Conservation (phyloP, 192 early-diverging fungal species). For the Backusella circina region DNA sequence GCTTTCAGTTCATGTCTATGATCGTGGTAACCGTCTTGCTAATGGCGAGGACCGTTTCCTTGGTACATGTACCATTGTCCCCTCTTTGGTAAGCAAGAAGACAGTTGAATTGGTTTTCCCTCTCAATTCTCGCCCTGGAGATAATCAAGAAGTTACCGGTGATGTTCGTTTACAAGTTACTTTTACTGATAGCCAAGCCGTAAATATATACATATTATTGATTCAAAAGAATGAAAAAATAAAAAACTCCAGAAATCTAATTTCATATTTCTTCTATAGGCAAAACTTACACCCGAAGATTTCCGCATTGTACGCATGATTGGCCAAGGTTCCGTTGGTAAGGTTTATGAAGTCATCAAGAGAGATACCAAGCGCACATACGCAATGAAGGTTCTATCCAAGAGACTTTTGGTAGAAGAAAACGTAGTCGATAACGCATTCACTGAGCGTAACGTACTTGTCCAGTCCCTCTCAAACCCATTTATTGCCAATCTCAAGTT, state of each 20-base stretch:
- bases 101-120: conserved; percentile 38
- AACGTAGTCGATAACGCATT: conserved; percentile 75
- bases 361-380: conserved; percentile 78
- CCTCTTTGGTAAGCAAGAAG: conserved; percentile 37
- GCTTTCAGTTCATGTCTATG: conserved; percentile 35
- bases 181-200: conserved; percentile 24
- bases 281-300: conserved; percentile 38
- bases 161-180: conserved; percentile 44
- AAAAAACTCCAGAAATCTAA: not conserved
- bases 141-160: conserved; percentile 29
- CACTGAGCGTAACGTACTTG: conserved; percentile 73
- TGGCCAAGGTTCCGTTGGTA: conserved; percentile 79
- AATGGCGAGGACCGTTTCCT: conserved; percentile 35
- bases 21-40: conserved; percentile 30
- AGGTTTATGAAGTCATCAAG: conserved; percentile 76
- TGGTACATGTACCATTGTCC: conserved; percentile 40
- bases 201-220: too few relatives aligned
- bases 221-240: not conserved
- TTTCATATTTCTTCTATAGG: conserved; percentile 22
- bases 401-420: conserved; percentile 69
- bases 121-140: not conserved
- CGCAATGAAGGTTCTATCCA: conserved; percentile 80
- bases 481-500: conserved; percentile 78
- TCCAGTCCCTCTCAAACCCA: conserved; percentile 57
- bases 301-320: conserved; percentile 74